Evolutionary conservation across 345 rosid genomes (phyloP).

Genomic region (Gossypium rotundifolium): DNA sequence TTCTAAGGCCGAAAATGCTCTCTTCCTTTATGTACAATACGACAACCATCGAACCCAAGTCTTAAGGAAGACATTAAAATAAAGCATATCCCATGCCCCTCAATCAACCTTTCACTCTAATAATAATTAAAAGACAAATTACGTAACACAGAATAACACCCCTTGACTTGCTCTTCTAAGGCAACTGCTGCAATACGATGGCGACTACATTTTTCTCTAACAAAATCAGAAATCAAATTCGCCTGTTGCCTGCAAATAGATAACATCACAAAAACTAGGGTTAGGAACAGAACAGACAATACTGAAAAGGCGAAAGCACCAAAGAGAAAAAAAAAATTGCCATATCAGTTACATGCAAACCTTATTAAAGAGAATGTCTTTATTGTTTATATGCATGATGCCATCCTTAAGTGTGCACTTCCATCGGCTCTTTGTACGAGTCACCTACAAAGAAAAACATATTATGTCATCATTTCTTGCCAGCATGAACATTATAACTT

Average conservation of each 20-base stretch:
- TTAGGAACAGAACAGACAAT: neutral
- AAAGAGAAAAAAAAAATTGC: neutral
- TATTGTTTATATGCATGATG: conserved; percentile 90
- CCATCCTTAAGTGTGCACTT: conserved; percentile 93
- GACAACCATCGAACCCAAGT: conserved; percentile 30
- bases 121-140: conserved; percentile 18
- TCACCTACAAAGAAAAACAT: conserved; percentile 43
- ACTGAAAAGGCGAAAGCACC: neutral
- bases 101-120: conserved; percentile 27
- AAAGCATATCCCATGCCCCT: conserved; percentile 13
- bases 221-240: conserved; percentile 85
- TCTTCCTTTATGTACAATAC: conserved; percentile 57
- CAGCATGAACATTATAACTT: neutral
- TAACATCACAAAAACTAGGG: neutral
- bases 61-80: conserved; percentile 13
- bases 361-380: conserved; percentile 93
- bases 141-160: conserved; percentile 18
- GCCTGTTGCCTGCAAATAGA: conserved; percentile 66
- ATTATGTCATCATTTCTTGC: neutral
- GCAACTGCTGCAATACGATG: conserved; percentile 12
- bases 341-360: conserved; percentile 26
- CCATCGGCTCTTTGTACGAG: conserved; percentile 95
- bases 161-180: conserved; percentile 9
- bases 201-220: conserved; percentile 9
- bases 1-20: conserved; percentile 29